A percentile compares a stretch with the other conserved stretches of the same genome.
Conservation (phyloP, 1,139 yeast genomes). For the Yamadazyma diospyri region DNA sequence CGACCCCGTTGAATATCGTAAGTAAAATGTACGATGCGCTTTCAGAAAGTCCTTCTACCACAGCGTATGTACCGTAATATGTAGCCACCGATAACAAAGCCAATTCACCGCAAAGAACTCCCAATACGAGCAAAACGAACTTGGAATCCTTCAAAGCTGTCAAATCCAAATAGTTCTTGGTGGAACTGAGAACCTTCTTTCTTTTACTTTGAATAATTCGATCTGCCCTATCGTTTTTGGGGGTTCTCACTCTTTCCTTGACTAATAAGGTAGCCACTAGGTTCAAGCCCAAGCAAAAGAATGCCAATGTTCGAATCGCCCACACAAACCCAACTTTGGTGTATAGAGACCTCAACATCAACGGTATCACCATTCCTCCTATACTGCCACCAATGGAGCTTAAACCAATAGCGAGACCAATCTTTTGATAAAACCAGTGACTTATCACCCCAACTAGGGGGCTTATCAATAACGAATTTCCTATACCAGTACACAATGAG, state of each 20-base stretch:
- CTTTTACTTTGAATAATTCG: slow-evolving; percentile 4
- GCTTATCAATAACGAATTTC: slow-evolving; percentile 53
- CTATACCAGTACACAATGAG: slow-evolving; percentile 47
- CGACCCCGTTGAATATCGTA: slow-evolving; percentile 39
- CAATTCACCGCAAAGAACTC: slow-evolving; percentile 51
- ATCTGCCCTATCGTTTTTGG: neutral
- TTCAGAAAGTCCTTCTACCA: slow-evolving; percentile 37
- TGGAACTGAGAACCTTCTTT: slow-evolving; percentile 4
- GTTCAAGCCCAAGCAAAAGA: slow-evolving; percentile 43
- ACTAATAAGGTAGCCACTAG: slow-evolving; percentile 37
- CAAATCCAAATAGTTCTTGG: slow-evolving; percentile 22
- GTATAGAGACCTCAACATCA: slow-evolving; percentile 53
- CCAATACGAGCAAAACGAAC: slow-evolving; percentile 26
- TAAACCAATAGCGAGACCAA: slow-evolving; percentile 55
- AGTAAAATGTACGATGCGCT: slow-evolving; percentile 33
- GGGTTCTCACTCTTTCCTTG: slow-evolving; percentile 40
- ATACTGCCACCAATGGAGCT: slow-evolving; percentile 64
- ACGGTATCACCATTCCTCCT: slow-evolving; percentile 61
- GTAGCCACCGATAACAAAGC: slow-evolving; percentile 50
- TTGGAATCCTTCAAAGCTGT: slow-evolving; percentile 21
- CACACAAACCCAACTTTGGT: slow-evolving; percentile 53
- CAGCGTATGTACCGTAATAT: slow-evolving; percentile 42
- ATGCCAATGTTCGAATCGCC: slow-evolving; percentile 58
- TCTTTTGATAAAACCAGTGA: slow-evolving; percentile 53
- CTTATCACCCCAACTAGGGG: slow-evolving; percentile 56